These are phyloP conservation scores for Otatea glauca DNA, from an alignment of 176 grass and related monocot genomes.

Conservation along the genomic window DNA sequence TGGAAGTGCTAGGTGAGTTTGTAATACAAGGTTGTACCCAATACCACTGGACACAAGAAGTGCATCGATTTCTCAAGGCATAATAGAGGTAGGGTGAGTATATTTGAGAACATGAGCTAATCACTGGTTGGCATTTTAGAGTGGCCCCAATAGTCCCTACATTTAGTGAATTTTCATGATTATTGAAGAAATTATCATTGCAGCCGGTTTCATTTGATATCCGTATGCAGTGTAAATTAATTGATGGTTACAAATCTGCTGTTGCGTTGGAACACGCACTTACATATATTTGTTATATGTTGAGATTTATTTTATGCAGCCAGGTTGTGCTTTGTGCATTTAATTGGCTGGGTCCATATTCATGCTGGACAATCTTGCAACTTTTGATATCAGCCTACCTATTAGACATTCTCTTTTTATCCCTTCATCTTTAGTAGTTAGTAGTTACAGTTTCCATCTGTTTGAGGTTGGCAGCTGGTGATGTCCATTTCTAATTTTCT, in stretches of 20 bases:
- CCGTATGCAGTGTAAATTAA: not conserved
- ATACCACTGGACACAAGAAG: not conserved
- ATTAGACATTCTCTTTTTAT: not conserved
- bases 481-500: not conserved
- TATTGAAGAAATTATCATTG: not conserved
- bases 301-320: not conserved
- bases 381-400: not conserved
- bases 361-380: not conserved
- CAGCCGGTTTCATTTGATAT: not conserved
- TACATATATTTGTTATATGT: not conserved
- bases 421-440: constrained; percentile 4
- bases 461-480: constrained; percentile 6
- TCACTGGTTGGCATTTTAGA: not conserved
- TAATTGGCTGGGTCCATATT: not conserved
- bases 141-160: not conserved
- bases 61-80: not conserved
- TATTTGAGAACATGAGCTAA: constrained; percentile 4
- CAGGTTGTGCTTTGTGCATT: not conserved
- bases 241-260: not conserved
- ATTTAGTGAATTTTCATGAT: too few species aligned
- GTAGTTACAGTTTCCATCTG: not conserved
- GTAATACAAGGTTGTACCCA: not conserved
- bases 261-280: not conserved
- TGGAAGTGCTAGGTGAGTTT: not conserved
- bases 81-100: not conserved